phyloP scores from a whole-genome alignment of 257 asterid species.

The Gentiana macrophylla region DNA sequence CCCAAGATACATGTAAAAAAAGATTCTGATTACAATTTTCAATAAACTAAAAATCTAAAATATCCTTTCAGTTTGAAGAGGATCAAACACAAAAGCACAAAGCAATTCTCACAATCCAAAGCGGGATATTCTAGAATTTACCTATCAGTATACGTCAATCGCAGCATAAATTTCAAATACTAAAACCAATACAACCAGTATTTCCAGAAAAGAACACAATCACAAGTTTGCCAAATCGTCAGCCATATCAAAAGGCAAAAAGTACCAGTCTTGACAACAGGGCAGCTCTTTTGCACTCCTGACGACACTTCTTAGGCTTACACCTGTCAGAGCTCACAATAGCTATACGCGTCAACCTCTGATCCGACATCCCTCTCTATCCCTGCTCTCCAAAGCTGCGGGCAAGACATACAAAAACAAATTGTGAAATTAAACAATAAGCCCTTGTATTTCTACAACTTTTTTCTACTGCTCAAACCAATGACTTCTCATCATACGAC shows the following conservation, averaged over 20 bases:
- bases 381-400: background rate
- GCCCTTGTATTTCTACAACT: no score
- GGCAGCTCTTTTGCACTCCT: conserved; percentile 96
- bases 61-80: background rate
- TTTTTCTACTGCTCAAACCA: no score
- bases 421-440: no score
- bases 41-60: no score
- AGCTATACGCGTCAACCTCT: conserved; percentile 90
- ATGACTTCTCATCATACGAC: no score
- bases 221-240: background rate
- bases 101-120: background rate
- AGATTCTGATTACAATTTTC: no score
- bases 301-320: conserved; percentile 86
- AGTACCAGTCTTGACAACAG: conserved; percentile 85
- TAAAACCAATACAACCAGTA: background rate
- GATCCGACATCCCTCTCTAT: conserved; percentile 74
- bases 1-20: no score
- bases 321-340: conserved; percentile 90
- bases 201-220: background rate
- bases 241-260: background rate
- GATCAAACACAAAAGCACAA: background rate
- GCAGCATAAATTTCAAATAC: background rate
- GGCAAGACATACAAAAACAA: conserved; percentile 1
- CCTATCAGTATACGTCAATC: background rate
- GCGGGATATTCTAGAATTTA: no score